Base-by-base conservation (phyloP, 306 rosid genomes). In the Carpinus viminea region DNA sequence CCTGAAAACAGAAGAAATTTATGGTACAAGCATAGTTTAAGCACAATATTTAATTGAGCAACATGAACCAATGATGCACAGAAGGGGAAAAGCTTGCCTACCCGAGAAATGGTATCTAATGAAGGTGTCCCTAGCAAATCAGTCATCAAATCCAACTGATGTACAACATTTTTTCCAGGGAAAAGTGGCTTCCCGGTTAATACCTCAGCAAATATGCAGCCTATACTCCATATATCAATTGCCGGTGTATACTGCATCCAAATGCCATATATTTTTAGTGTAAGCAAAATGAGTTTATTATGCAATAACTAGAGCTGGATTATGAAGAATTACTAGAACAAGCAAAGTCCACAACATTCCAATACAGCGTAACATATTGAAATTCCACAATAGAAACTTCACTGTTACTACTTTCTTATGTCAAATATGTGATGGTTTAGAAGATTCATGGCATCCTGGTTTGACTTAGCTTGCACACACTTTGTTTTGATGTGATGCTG, bases 161-260 rank as follows among this genome's bases (percentile, higher is more conserved):
- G 98, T 64, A 92, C 97, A 61, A 94, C 96, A 87, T 90, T 92
- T 88, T 94, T 94, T 77, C 98, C 98, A 48, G 98, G 98, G 71
- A 94, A 92, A 85, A 94, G 94, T 11, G 97, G 98, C 85, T 89
- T 94, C 74, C 98, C 97, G 7, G 90, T 89, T 69, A 94, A 84
- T 76, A 89, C 97, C 83, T 94, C 97, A 46, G 98, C 97, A 80
- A 94, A 94, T 76, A 94, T 94, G 87, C 97, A 94, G 70, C 98
- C 98, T 81, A 94, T 92, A 70, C 97, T 88, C 98, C 98, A 94
- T 61, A 94, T 87, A 85, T 94, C 98, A 83, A 94, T 94, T 53
- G 98, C 97, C 38, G 97, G 93, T n/a, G 98, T 94, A 86, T 94
- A 94, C 98, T 94, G 90, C 77, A 85, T 52, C 78, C 72, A 81